Base-by-base conservation (phyloP, 768 basidiomycete species). In the Collybiopsis luxurians region DNA sequence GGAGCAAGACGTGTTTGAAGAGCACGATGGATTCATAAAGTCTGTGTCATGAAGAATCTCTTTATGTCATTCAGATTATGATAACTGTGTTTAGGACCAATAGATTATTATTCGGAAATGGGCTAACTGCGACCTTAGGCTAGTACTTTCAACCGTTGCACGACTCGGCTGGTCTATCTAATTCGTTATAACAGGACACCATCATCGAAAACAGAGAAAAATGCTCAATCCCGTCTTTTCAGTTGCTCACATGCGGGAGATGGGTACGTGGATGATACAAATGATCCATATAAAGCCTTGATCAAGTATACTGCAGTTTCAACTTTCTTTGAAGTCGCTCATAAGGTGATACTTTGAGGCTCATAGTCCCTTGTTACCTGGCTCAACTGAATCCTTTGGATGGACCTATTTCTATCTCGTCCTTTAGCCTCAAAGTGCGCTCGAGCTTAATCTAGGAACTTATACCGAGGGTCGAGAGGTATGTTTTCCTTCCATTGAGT, bases 171-270 rank as follows among this genome's bases (percentile, higher is more conserved):
- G n/a, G 1, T 26, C 26, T 12, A 30, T 28, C 23, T 3, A n/a
- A n/a, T 24, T 11, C n/a, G 17, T 24, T 24, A 11, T n/a, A 28
- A 23, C 27, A 55, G 53, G 53, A 31, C 60, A 68, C 11, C 65
- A 63, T n/a, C 72, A 73, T 51, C 59, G 65, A 46, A 66, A 59
- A 39, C 71, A 75, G 60, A 64, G 71, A 23, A 72, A 71, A 53
- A 64, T 75, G 61, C 63, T 75, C 45, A 73, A 72, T 31, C 67
- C 69, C 1, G 66, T 71, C 10, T 75, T 75, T 58, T 72, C 71
- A 13, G 60, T 58, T 21, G 66, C 66, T 19, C 71, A 70, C 53
- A 61, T 75, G 60, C 71, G 72, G 24, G 57, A 65, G 9, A 64
- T 71, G 63, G 28, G 62, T 71, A 12, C 68, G 70, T 58, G 19